phyloP scores from a whole-genome alignment of 83 land plant genomes.

The Picea mariana region DNA sequence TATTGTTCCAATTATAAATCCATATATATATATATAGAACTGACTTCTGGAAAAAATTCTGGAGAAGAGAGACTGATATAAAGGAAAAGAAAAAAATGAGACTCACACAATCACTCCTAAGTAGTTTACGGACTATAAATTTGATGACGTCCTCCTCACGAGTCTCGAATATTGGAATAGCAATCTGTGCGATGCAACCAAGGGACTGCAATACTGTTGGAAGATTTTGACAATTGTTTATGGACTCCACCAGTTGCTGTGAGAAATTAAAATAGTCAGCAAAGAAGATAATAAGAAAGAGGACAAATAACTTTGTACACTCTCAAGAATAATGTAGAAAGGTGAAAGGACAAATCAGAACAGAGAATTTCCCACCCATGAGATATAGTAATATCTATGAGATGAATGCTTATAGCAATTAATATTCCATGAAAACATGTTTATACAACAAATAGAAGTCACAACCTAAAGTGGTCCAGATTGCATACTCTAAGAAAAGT shows the following conservation, averaged over 20 bases:
- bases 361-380: too few species aligned
- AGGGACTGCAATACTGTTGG: constrained; percentile 84
- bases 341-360: background rate
- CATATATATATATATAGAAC: background rate
- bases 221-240: constrained; percentile 31
- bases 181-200: constrained; percentile 71
- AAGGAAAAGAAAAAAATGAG: background rate
- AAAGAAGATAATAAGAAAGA: background rate
- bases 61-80: too few species aligned
- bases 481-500: too few species aligned
- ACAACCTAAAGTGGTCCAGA: too few species aligned
- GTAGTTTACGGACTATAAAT: constrained; percentile 53
- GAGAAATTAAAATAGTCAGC: background rate
- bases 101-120: constrained; percentile 20
- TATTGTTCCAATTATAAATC: background rate
- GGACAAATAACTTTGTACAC: background rate
- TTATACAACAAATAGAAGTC: too few species aligned
- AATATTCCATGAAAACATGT: too few species aligned
- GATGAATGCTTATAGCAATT: too few species aligned
- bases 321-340: constrained; percentile 5
- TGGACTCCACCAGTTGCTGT: constrained; percentile 19
- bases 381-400: too few species aligned
- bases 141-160: constrained; percentile 49
- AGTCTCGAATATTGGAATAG: constrained; percentile 49
- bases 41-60: too few species aligned